Conservation (phyloP, 176 grass and related monocot species). For the Phoenix roebelenii region DNA sequence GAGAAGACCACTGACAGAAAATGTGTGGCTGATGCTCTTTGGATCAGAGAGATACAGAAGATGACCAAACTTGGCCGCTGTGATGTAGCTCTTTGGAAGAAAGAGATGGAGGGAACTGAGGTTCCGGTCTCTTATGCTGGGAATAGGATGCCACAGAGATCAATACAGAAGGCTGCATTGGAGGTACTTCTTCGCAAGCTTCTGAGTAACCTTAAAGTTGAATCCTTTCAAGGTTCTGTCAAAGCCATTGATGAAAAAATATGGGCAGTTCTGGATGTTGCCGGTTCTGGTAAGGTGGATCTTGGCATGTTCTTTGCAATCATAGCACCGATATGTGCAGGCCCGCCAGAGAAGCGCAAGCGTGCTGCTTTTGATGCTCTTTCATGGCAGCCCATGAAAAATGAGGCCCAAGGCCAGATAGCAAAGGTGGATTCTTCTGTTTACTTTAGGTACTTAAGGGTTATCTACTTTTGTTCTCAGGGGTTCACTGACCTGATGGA, state of each 20-base stretch:
- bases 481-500: background rate
- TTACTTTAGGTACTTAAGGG: constrained; percentile 2
- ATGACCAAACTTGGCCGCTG: background rate
- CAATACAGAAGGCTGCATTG: background rate
- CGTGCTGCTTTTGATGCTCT: constrained; percentile 1
- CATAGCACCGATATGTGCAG: background rate
- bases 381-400: background rate
- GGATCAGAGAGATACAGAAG: constrained; percentile 2
- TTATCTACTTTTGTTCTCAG: background rate
- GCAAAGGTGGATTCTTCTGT: constrained; percentile 1
- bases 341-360: constrained; percentile 1
- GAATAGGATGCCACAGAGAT: background rate
- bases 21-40: background rate
- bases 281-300: background rate
- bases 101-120: background rate
- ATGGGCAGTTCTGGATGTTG: background rate
- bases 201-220: background rate
- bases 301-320: constrained; percentile 8
- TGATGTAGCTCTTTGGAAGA: background rate
- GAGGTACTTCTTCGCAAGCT: background rate
- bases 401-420: background rate
- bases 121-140: too few species aligned
- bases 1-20: background rate
- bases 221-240: constrained; percentile 2
- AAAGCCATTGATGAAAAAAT: constrained; percentile 1